Evolutionary conservation across 1,284 basidiomycete species (phyloP).

Genomic region (Testicularia cyperi): DNA sequence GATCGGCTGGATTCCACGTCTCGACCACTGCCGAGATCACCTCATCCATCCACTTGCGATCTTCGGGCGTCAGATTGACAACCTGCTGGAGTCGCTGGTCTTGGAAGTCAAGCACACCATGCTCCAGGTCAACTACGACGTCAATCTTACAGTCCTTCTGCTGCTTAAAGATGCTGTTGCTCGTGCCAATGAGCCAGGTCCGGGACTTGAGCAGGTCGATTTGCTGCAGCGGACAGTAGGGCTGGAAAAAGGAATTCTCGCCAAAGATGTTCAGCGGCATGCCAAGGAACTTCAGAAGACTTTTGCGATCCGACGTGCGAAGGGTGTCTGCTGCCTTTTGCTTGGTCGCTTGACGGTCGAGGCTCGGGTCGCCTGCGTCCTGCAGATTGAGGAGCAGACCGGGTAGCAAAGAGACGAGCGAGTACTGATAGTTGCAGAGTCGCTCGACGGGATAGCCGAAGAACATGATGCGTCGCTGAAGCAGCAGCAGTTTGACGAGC

Average conservation of each 20-base stretch:
- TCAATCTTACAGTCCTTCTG: constrained; percentile 81
- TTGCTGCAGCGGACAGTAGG: constrained; percentile 94
- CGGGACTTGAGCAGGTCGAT: constrained; percentile 81
- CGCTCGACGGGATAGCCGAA: constrained; percentile 95
- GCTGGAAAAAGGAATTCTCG: constrained; percentile 88
- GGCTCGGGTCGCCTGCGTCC: constrained; percentile 85
- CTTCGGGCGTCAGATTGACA: constrained; percentile 81
- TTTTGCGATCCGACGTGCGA: constrained; percentile 84
- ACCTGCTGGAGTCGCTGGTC: constrained; percentile 77
- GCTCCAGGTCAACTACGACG: constrained; percentile 73
- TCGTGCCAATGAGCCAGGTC: constrained; percentile 80
- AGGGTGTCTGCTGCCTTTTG: constrained; percentile 66
- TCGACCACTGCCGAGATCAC: constrained; percentile 46
- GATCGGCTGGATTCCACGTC: constrained; percentile 57
- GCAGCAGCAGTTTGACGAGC: constrained; percentile 87
- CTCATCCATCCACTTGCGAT: constrained; percentile 93
- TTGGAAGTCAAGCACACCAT: constrained; percentile 58
- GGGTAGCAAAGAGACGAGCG: constrained; percentile 66
- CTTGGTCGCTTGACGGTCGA: constrained; percentile 63
- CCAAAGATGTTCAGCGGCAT: constrained; percentile 73
- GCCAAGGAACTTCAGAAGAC: constrained; percentile 86
- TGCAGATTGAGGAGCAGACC: constrained; percentile 81
- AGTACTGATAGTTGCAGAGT: constrained; percentile 96
- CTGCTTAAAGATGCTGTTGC: constrained; percentile 92
- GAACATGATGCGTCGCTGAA: constrained; percentile 83